Percentiles rank a stretch among this genome's conserved stretches.
phyloP scores from a whole-genome alignment of 495 filamentous ascomycete species.

The Xylaria scruposa region DNA sequence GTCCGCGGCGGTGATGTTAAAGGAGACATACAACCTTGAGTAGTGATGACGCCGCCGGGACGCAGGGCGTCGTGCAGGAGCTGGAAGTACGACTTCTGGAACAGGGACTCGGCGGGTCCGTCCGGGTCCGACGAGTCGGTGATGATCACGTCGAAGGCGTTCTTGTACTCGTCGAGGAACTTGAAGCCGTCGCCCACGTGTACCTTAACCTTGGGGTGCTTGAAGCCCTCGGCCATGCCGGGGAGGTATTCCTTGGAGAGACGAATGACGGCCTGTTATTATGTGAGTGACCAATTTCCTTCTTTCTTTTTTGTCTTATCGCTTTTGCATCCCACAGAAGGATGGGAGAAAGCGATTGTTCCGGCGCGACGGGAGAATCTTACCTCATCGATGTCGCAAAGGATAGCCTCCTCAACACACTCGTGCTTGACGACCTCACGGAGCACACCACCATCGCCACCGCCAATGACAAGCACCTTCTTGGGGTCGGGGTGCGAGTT shows the following conservation, averaged over 20 bases:
- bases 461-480: slow-evolving; percentile 97
- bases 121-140: slow-evolving; percentile 98
- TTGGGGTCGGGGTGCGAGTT: slow-evolving; percentile 97
- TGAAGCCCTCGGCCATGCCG: slow-evolving; percentile 88
- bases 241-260: slow-evolving; percentile 98
- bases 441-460: slow-evolving; percentile 95
- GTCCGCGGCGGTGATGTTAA: slow-evolving; percentile 48
- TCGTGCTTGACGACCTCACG: slow-evolving; percentile 99
- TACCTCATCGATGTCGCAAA: slow-evolving; percentile 99
- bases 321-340: background rate
- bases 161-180: slow-evolving; percentile 90
- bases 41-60: slow-evolving; percentile 98
- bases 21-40: slow-evolving; percentile 99
- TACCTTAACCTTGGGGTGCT: slow-evolving; percentile 89
- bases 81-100: slow-evolving; percentile 99
- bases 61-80: slow-evolving; percentile 85
- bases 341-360: background rate
- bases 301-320: background rate
- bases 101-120: slow-evolving; percentile 92
- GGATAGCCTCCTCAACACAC: slow-evolving; percentile 85
- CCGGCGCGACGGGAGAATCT: background rate
- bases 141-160: slow-evolving; percentile 99
- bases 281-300: background rate
- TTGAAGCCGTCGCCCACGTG: slow-evolving; percentile 98
- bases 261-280: slow-evolving; percentile 84